Percentiles rank a stretch among this genome's conserved stretches.
These are phyloP conservation scores for Moringa oleifera DNA, from an alignment of 345 rosid species.

Conservation along the genomic window DNA sequence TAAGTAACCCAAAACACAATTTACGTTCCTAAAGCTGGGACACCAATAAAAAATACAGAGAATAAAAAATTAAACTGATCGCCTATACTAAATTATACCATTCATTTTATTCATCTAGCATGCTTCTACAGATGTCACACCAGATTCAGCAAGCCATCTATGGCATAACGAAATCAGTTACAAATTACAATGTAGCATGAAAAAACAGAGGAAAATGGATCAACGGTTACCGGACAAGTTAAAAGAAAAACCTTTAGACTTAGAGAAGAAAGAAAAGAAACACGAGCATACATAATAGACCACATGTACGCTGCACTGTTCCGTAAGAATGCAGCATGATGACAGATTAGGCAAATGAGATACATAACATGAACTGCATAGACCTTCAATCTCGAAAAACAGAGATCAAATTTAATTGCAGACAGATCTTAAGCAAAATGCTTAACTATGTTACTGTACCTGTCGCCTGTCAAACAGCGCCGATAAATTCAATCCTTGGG, in stretches of 20 bases:
- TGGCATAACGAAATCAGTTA: background rate
- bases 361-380: background rate
- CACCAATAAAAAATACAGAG: too few species aligned
- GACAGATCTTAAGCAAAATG: slow-evolving; percentile 5
- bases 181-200: background rate
- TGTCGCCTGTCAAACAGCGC: slow-evolving; percentile 85
- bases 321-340: background rate
- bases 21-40: too few species aligned
- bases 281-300: background rate
- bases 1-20: too few species aligned
- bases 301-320: background rate
- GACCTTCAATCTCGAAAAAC: background rate
- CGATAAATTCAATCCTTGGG: slow-evolving; percentile 92
- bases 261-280: too few species aligned
- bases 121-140: background rate
- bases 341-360: background rate
- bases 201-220: too few species aligned
- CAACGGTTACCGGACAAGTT: too few species aligned
- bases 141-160: slow-evolving; percentile 2
- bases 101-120: too few species aligned
- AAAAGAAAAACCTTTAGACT: too few species aligned
- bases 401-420: too few species aligned
- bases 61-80: too few species aligned
- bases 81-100: too few species aligned
- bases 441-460: slow-evolving; percentile 32